Evolutionary conservation across 2,329 filamentous ascomycete genomes (phyloP).

Genomic region (Beauveria brongniartii): DNA sequence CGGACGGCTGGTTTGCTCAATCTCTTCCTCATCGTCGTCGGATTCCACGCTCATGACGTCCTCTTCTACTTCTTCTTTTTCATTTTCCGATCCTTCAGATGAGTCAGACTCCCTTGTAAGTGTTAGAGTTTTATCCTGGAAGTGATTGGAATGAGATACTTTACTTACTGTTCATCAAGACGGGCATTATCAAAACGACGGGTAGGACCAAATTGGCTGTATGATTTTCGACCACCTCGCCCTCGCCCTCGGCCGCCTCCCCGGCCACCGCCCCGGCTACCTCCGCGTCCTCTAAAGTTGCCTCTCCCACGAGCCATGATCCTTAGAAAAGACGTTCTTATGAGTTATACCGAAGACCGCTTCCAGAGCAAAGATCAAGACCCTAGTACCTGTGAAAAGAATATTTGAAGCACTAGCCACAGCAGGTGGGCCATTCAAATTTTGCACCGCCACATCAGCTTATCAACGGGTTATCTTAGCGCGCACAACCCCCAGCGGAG

Average conservation of each 20-base stretch:
- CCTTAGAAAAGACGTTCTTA: conserved; percentile 9
- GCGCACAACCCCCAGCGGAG: conserved; percentile 42
- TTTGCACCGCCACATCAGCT: conserved; percentile 23
- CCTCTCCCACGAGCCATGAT: conserved; percentile 31
- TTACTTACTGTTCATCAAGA: conserved; percentile 28
- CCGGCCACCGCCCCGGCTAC: conserved; percentile 18
- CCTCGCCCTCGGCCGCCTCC: conserved; percentile 23
- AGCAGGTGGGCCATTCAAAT: conserved; percentile 16
- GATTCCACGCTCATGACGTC: conserved; percentile 30
- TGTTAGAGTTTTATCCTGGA: not conserved
- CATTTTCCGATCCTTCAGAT: conserved; percentile 20
- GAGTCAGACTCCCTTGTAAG: conserved; percentile 11
- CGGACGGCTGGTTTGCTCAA: conserved; percentile 37
- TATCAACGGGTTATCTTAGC: conserved; percentile 43
- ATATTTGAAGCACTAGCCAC: conserved; percentile 25
- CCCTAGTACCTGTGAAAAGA: not conserved
- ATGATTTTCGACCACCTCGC: conserved; percentile 22
- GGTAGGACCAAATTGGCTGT: conserved; percentile 24
- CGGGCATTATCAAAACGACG: conserved; percentile 29
- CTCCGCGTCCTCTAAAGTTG: conserved; percentile 25
- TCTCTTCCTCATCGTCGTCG: conserved; percentile 38
- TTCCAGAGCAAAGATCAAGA: conserved; percentile 23
- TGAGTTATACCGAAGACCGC: conserved; percentile 1
- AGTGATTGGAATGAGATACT: not conserved
- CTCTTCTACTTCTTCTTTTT: conserved; percentile 26